Conservation (phyloP, 2,329 filamentous ascomycete species). For the Fusarium ambrosium region DNA sequence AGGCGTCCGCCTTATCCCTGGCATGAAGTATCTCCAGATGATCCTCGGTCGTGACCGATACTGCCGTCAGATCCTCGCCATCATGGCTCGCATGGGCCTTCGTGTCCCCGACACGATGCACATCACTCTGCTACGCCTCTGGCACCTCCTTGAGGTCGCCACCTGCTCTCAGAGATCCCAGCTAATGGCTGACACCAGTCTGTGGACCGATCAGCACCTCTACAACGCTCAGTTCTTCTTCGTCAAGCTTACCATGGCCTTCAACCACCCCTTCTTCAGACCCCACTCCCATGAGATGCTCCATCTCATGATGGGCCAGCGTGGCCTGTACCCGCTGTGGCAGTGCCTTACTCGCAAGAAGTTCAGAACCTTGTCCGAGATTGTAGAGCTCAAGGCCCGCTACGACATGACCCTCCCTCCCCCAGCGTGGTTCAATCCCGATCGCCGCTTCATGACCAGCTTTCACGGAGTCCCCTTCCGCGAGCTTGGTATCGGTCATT, state of each 20-base stretch:
- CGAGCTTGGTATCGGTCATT: constrained; percentile 65
- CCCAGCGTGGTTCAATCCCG: constrained; percentile 38
- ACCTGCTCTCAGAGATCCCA: constrained; percentile 66
- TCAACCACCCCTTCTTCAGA: constrained; percentile 73
- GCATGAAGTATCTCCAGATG: constrained; percentile 77
- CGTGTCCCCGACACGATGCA: constrained; percentile 64
- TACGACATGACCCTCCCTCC: constrained; percentile 66
- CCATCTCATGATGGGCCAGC: constrained; percentile 72
- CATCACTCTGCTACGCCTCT: constrained; percentile 72
- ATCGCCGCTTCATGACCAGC: constrained; percentile 21
- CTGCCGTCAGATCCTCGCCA: constrained; percentile 72
- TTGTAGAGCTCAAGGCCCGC: constrained; percentile 68
- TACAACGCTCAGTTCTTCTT: constrained; percentile 74
- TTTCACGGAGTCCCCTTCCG: constrained; percentile 66
- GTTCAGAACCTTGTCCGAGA: constrained; percentile 63
- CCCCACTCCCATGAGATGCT: constrained; percentile 64
- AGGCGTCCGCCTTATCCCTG: constrained; percentile 67
- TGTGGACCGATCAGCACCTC: constrained; percentile 73
- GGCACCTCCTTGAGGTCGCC: constrained; percentile 78
- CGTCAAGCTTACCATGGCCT: constrained; percentile 78
- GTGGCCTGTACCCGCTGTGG: constrained; percentile 68
- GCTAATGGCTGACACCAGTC: constrained; percentile 63
- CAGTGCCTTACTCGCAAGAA: constrained; percentile 69
- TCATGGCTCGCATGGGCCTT: constrained; percentile 70
- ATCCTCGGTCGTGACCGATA: constrained; percentile 69